Conservation (phyloP, 23 red algal species). For the Gracilariopsis chorda region DNA sequence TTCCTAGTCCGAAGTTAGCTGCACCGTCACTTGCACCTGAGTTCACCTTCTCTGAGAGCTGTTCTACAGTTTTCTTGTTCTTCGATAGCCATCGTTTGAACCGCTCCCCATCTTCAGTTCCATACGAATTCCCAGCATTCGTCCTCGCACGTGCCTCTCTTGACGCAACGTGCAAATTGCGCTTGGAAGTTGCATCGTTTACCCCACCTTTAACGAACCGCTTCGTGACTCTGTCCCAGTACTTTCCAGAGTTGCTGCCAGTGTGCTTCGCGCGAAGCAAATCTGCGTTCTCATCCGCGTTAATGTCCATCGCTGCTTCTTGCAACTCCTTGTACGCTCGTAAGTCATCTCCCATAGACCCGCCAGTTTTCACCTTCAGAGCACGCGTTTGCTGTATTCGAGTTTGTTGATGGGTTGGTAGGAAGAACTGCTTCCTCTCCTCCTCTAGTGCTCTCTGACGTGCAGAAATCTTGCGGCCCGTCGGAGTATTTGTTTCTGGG, state of each 20-base stretch:
- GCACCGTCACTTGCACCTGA: not conserved
- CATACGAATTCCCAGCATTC: constrained; percentile 40
- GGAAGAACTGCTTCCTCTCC: constrained; percentile 32
- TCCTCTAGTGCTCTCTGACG: constrained; percentile 54
- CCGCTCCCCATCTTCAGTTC: constrained; percentile 44
- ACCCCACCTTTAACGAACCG: constrained; percentile 60
- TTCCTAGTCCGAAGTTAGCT: constrained; percentile 39
- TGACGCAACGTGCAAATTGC: constrained; percentile 61
- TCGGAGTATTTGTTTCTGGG: not conserved
- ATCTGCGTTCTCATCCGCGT: constrained; percentile 53
- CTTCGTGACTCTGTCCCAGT: constrained; percentile 66
- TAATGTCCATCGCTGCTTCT: constrained; percentile 67
- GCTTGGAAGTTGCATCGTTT: constrained; percentile 48
- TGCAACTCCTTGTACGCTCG: constrained; percentile 43
- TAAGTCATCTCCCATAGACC: constrained; percentile 43
- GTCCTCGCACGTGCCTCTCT: constrained; percentile 47
- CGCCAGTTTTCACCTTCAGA: constrained; percentile 26
- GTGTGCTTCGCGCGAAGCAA: constrained; percentile 49
- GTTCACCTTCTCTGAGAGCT: constrained; percentile 34
- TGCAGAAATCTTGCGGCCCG: not conserved
- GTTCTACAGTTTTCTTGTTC: constrained; percentile 57
- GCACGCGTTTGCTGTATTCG: not conserved
- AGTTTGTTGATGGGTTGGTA: constrained; percentile 2
- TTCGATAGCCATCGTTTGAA: constrained; percentile 61
- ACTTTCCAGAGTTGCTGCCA: constrained; percentile 31